Conservation (phyloP, 2,329 filamentous ascomycete species). For the Trichoderma asperellum region DNA sequence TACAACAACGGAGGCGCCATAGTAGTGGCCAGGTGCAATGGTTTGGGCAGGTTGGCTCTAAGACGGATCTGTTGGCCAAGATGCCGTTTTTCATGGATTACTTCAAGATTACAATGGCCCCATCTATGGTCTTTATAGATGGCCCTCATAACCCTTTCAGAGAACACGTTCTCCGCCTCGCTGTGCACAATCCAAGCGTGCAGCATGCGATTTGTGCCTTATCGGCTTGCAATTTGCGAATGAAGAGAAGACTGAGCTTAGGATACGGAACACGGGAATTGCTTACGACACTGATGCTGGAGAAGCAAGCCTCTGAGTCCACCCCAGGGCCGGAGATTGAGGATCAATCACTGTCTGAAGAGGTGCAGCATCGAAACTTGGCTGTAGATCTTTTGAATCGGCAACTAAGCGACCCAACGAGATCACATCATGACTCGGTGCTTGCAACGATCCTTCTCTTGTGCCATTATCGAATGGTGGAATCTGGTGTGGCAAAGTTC, state of each 20-base stretch:
- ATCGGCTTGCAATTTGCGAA: constrained; percentile 85
- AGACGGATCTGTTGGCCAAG: constrained; percentile 70
- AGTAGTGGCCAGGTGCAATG: constrained; percentile 52
- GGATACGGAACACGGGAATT: constrained; percentile 60
- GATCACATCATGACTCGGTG: constrained; percentile 82
- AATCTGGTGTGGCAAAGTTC: constrained; percentile 91
- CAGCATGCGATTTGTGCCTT: constrained; percentile 91
- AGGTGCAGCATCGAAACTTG: constrained; percentile 77
- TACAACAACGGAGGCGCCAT: constrained; percentile 50
- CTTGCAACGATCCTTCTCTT: constrained; percentile 85
- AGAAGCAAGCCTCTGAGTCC: constrained; percentile 51
- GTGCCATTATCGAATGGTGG: constrained; percentile 91
- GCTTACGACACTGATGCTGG: constrained; percentile 52
- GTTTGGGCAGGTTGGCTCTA: constrained; percentile 54
- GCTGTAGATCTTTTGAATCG: constrained; percentile 83
- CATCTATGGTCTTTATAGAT: constrained; percentile 90
- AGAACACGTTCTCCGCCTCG: constrained; percentile 78
- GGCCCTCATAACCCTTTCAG: constrained; percentile 84
- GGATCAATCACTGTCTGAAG: constrained; percentile 74
- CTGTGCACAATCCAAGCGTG: constrained; percentile 77
- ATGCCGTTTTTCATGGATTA: constrained; percentile 91
- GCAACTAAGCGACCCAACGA: constrained; percentile 75
- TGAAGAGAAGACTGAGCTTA: constrained; percentile 71
- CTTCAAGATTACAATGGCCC: constrained; percentile 90
- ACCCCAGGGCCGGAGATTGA: constrained; percentile 54